Conservation (phyloP, 2,329 filamentous ascomycete genomes). For the Colletotrichum lindemuthianum region DNA sequence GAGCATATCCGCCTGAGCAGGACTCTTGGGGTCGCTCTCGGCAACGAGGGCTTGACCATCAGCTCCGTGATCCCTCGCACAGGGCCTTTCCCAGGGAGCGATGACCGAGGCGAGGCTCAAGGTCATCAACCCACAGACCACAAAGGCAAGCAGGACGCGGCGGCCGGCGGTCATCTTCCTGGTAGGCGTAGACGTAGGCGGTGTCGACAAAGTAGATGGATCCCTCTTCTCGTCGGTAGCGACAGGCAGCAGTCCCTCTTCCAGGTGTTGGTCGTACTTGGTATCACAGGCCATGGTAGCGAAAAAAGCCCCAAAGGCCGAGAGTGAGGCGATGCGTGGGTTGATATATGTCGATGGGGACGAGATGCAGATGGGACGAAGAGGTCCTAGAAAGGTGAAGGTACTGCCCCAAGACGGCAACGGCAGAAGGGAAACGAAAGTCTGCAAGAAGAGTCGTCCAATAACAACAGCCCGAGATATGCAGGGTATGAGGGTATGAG, state of each 20-base stretch:
- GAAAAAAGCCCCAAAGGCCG: slow-evolving; percentile 3
- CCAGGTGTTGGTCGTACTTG: slow-evolving; percentile 35
- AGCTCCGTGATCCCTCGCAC: slow-evolving; percentile 22
- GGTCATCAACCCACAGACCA: slow-evolving; percentile 39
- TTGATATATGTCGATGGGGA: slow-evolving; percentile 43
- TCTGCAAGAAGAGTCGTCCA: slow-evolving; percentile 10
- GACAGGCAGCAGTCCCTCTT: slow-evolving; percentile 38
- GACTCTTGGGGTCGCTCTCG: slow-evolving; percentile 14
- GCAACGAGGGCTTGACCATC: slow-evolving; percentile 11
- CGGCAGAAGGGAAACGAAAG: slow-evolving; percentile 25
- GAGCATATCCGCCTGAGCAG: slow-evolving; percentile 67
- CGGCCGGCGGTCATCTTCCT: slow-evolving; percentile 38
- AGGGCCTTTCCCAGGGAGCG: slow-evolving; percentile 22
- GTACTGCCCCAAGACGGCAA: slow-evolving; percentile 24
- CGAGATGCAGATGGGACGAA: slow-evolving; percentile 39
- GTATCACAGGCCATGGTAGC: slow-evolving; percentile 35
- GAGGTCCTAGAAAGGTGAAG: slow-evolving; percentile 39
- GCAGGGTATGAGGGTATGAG: slow-evolving; percentile 5
- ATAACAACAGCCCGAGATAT: slow-evolving; percentile 18
- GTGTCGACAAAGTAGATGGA: slow-evolving; percentile 5
- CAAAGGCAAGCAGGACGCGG: slow-evolving; percentile 37
- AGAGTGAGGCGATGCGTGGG: slow-evolving; percentile 41
- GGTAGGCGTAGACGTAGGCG: slow-evolving; percentile 16
- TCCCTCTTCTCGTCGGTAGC: slow-evolving; percentile 35
- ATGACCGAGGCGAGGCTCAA: slow-evolving; percentile 39